Conservation (phyloP, 1,284 basidiomycete genomes). For the Blastosporella zonata region DNA sequence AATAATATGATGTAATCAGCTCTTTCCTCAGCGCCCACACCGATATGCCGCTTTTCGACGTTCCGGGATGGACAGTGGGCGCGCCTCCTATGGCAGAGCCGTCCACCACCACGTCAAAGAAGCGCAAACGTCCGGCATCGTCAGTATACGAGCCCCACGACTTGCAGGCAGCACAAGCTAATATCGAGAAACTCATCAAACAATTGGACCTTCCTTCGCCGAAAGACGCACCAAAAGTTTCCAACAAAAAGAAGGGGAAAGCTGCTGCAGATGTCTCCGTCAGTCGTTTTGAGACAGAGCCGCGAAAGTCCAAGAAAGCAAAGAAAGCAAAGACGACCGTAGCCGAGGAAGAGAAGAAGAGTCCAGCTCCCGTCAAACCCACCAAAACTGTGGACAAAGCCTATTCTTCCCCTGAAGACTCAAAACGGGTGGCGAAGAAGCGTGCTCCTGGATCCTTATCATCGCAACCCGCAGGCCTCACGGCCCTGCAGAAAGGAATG, state of each 20-base stretch:
- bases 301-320: neutral
- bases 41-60: constrained; percentile 57
- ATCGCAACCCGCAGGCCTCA: constrained; percentile 40
- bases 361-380: constrained; percentile 32
- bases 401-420: constrained; percentile 21
- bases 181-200: constrained; percentile 77
- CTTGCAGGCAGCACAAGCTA: constrained; percentile 52
- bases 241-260: constrained; percentile 22
- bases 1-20: constrained; percentile 12
- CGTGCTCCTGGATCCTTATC: constrained; percentile 21
- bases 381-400: constrained; percentile 21
- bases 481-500: constrained; percentile 72
- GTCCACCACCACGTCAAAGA: constrained; percentile 42
- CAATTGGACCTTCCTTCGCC: constrained; percentile 41
- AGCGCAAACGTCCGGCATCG: constrained; percentile 63
- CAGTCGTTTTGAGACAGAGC: neutral
- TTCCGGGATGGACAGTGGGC: constrained; percentile 69
- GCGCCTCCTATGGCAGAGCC: constrained; percentile 39
- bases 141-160: constrained; percentile 33
- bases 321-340: constrained; percentile 9
- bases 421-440: constrained; percentile 37
- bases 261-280: constrained; percentile 13
- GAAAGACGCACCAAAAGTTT: constrained; percentile 14
- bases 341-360: constrained; percentile 27
- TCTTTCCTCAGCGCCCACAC: neutral